These are phyloP conservation scores for Psilocybe azurescens DNA, from an alignment of 768 basidiomycete species.

Conservation along the genomic window DNA sequence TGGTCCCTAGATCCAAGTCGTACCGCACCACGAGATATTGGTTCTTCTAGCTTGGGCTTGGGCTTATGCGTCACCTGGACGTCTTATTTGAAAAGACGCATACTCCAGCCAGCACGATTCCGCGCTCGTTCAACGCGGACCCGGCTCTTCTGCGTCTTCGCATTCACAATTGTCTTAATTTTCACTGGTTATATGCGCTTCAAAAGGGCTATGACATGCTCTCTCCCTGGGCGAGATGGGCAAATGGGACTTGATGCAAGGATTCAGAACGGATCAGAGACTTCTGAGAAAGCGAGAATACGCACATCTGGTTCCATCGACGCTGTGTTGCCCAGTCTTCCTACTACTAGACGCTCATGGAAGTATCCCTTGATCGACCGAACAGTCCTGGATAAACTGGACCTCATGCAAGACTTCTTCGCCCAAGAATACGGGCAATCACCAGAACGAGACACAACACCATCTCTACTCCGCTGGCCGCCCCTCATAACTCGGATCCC, in stretches of 20 bases:
- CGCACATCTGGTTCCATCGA: neutral
- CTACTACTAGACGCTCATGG: slow-evolving; percentile 5
- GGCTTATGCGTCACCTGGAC: too few relatives aligned
- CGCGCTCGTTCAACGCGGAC: neutral
- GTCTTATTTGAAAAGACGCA: neutral
- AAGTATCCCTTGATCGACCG: slow-evolving; percentile 26
- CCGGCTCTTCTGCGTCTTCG: neutral
- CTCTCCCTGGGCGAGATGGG: neutral
- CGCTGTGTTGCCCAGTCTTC: neutral
- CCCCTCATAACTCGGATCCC: slow-evolving; percentile 19
- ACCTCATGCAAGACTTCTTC: slow-evolving; percentile 21
- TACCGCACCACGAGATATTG: neutral
- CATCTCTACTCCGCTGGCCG: slow-evolving; percentile 8
- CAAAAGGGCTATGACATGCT: neutral
- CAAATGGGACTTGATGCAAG: neutral
- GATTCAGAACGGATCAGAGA: neutral
- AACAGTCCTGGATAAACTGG: slow-evolving; percentile 20
- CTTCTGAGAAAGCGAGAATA: neutral
- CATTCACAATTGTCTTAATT: neutral
- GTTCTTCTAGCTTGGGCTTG: neutral
- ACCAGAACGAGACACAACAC: neutral
- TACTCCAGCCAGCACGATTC: neutral
- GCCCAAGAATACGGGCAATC: slow-evolving; percentile 14
- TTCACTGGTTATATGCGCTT: slow-evolving; percentile 13
- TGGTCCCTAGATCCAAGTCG: neutral